Conservation (phyloP, 257 asterid species). For the Solanum piurae region DNA sequence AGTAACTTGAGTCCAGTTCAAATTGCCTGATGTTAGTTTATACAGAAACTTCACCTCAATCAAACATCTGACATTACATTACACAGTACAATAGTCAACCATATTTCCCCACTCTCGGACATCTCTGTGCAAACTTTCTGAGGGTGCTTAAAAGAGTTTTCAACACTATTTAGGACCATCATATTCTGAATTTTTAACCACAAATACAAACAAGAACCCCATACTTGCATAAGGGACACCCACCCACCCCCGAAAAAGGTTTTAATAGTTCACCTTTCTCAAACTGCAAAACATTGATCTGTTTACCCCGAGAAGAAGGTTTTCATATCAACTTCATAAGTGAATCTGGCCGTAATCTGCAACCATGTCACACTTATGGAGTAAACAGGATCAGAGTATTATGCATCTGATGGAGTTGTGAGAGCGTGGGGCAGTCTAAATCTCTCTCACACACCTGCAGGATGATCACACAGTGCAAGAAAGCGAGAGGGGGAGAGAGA, state of each 20-base stretch:
- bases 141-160: not conserved
- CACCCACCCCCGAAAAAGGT: not conserved
- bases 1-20: not conserved
- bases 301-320: not conserved
- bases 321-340: not conserved
- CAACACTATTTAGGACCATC: not conserved
- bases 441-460: not conserved
- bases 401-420: not conserved
- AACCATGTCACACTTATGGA: not conserved
- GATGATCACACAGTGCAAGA: not conserved
- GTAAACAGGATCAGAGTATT: not conserved
- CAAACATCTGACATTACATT: not conserved
- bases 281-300: not conserved
- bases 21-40: not conserved
- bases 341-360: not conserved
- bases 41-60: not conserved
- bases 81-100: not conserved
- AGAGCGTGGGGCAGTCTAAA: not conserved
- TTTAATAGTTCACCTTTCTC: not conserved
- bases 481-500: not conserved
- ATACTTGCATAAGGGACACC: not conserved
- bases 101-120: not conserved
- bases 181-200: not conserved
- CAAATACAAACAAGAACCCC: not conserved
- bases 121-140: not conserved